phyloP scores from a whole-genome alignment of 225 moss, liverwort and hornwort genomes.

The Lunularia cruciata region DNA sequence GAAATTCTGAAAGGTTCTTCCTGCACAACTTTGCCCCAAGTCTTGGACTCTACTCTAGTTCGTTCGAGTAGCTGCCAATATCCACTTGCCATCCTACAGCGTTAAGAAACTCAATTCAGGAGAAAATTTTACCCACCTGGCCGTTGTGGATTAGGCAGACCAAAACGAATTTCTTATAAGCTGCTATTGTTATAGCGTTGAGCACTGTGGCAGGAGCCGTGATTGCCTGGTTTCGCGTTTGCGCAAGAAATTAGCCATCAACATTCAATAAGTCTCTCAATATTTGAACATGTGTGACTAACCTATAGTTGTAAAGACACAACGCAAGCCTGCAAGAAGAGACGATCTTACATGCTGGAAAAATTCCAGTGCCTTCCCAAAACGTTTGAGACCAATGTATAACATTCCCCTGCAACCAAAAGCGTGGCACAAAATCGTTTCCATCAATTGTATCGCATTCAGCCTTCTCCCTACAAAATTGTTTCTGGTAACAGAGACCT shows the following conservation, averaged over 20 bases:
- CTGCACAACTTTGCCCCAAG: too few relatives aligned
- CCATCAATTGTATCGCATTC: background rate
- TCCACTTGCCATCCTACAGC: too few relatives aligned
- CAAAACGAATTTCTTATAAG: conserved; percentile 94
- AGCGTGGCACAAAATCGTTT: background rate
- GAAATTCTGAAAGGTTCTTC: too few relatives aligned
- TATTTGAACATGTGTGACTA: too few relatives aligned
- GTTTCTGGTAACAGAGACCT: too few relatives aligned
- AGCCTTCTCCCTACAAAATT: background rate
- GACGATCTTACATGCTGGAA: conserved; percentile 83
- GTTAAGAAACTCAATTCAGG: too few relatives aligned
- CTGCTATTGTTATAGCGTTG: conserved; percentile 98
- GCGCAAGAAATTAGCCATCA: background rate
- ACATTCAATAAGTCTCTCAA: background rate
- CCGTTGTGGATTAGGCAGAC: conserved; percentile 94
- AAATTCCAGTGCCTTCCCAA: conserved; percentile 90
- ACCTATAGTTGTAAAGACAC: conserved; percentile 9
- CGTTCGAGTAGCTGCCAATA: too few relatives aligned
- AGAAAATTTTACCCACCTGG: conserved; percentile 58
- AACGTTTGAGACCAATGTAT: conserved; percentile 87
- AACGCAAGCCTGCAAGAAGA: conserved; percentile 11
- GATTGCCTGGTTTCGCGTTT: conserved; percentile 58
- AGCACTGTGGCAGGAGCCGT: conserved; percentile 87
- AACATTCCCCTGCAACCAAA: conserved; percentile 84
- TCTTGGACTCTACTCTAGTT: background rate